phyloP scores from a whole-genome alignment of 495 filamentous ascomycete genomes.

The Hypoxylon crocopeplum region DNA sequence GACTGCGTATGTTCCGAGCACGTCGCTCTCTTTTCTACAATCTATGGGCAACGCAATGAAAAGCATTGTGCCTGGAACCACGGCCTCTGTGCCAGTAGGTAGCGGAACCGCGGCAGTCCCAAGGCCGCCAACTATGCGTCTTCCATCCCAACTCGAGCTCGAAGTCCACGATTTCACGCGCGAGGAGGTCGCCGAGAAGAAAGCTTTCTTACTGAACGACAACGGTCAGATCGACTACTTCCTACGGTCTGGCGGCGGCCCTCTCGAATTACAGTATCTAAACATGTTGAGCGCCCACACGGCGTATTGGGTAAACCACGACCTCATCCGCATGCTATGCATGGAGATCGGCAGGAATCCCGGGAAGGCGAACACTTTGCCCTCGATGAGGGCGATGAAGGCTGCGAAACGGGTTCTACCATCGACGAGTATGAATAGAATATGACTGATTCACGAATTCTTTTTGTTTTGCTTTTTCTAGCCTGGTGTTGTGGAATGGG shows the following conservation, averaged over 20 bases:
- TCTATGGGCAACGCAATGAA: conserved; percentile 70
- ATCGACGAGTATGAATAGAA: conserved; percentile 17
- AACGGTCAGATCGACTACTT: conserved; percentile 95
- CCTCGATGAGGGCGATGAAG: conserved; percentile 78
- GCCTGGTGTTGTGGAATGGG: conserved; percentile 19
- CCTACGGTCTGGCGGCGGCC: conserved; percentile 76
- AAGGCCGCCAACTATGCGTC: conserved; percentile 59
- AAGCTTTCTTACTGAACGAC: conserved; percentile 87
- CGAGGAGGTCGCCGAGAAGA: conserved; percentile 91
- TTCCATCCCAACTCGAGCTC: conserved; percentile 90
- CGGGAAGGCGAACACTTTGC: conserved; percentile 70
- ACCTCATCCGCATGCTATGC: conserved; percentile 87
- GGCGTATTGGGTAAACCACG: conserved; percentile 85
- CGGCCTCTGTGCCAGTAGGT: conserved; percentile 16
- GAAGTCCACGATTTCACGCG: conserved; percentile 94
- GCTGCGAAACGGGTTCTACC: conserved; percentile 47
- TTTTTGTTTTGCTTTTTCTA: conserved; percentile 7
- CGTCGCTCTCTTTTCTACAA: conserved; percentile 68
- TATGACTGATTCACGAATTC: not conserved
- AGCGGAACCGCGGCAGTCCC: conserved; percentile 27
- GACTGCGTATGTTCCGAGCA: conserved; percentile 77
- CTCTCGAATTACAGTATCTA: conserved; percentile 91
- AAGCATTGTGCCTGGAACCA: conserved; percentile 49
- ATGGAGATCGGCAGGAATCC: conserved; percentile 81
- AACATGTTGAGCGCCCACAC: conserved; percentile 98